Evolutionary conservation across 1,284 basidiomycete genomes (phyloP).

Genomic region (Austroboletus novae-zelandiae): DNA sequence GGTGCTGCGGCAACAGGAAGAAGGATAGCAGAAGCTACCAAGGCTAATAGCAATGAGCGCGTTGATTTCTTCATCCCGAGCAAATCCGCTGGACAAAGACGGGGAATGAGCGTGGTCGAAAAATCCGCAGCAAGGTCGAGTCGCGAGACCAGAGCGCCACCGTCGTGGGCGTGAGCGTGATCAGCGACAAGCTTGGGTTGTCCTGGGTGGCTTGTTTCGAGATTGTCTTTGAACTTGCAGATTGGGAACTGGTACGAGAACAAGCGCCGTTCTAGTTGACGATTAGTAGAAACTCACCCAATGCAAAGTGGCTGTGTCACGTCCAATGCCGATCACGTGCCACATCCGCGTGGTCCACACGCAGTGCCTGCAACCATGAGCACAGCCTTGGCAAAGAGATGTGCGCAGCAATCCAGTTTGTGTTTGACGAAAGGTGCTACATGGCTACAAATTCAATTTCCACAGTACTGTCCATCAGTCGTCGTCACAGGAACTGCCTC

Average conservation of each 20-base stretch:
- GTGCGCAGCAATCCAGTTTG: too few relatives aligned
- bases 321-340: slow-evolving; percentile 22
- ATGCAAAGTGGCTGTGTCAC: slow-evolving; percentile 25
- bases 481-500: neutral
- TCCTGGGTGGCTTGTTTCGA: slow-evolving; percentile 1
- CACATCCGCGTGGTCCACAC: too few relatives aligned
- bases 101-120: slow-evolving; percentile 22
- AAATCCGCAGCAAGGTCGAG: slow-evolving; percentile 24
- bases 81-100: slow-evolving; percentile 6
- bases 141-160: slow-evolving; percentile 12
- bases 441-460: neutral
- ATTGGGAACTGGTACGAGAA: slow-evolving; percentile 4
- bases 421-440: neutral
- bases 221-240: slow-evolving; percentile 3
- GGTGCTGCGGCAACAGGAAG: slow-evolving; percentile 28
- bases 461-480: neutral
- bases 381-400: too few relatives aligned
- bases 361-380: too few relatives aligned
- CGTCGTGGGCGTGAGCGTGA: slow-evolving; percentile 6
- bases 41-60: slow-evolving; percentile 30
- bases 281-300: slow-evolving; percentile 11
- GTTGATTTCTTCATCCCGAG: slow-evolving; percentile 27
- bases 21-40: slow-evolving; percentile 28
- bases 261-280: neutral
- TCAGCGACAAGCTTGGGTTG: slow-evolving; percentile 5